Evolutionary conservation across 768 basidiomycete genomes (phyloP), one percentile per base, ranked within the genome.

Genomic region (Termitomyces sp.): DNA sequence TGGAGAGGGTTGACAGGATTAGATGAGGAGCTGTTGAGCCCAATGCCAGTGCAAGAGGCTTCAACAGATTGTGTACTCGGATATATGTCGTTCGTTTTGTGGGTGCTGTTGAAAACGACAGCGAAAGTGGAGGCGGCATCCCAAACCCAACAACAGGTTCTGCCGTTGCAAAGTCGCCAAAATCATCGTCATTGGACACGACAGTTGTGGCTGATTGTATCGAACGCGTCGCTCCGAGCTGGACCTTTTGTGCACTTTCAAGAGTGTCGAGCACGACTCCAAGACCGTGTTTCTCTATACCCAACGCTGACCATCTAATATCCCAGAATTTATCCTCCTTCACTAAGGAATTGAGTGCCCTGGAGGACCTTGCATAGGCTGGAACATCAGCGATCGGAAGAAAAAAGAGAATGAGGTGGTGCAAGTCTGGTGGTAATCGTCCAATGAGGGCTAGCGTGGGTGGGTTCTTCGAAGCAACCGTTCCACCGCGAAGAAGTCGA

Each of bases 291-390:
- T 77, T 77, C 17, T 79, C 77, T 32, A 76, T 74, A 50, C 73
- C 70, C 42, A 97, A 79, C 25, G 83, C 81, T 15, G 73, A 74
- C 85, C 92, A 94, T 50, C 91, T 82, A 1, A 70, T 68, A 68
- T 89, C 83, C 96, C 96, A 99, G 8, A 92, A 74, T 5, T 76
- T 73, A 57, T 97, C 94, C 60, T 91, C 86, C n/a, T 79, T 74
- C 2, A 83, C 81, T 31, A 96, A 75, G 3, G 78, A 76, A 14
- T 85, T 80, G 15, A 91, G 80, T 34, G 89, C 84, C 58, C 86
- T 82, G 57, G 81, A 91, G 45, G 79, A 80, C 50, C 85, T 81
- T 5, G 88, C 85, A 66, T 96, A 92, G 0, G 85, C 79, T 2
- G 91, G 86, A 25, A 97, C 71, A 71, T 96, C 94, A 17, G 90